Conservation (phyloP, 2,329 filamentous ascomycete genomes). For the Sarocladium brachiariae region DNA sequence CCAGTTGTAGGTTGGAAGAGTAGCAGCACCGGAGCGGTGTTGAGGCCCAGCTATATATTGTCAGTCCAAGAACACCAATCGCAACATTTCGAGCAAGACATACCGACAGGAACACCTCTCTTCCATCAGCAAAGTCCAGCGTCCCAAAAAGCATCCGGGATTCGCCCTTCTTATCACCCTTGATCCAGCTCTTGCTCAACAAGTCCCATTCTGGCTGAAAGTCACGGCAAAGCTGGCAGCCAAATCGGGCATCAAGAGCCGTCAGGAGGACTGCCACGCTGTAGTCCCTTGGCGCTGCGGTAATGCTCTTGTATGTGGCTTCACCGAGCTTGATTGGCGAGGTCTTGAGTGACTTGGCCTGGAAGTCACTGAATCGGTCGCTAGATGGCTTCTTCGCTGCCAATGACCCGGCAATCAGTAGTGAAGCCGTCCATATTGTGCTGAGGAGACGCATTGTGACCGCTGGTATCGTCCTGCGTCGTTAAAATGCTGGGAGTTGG, state of each 20-base stretch:
- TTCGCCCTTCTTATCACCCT: constrained; percentile 69
- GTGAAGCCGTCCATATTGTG: constrained; percentile 54
- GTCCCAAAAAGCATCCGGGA: constrained; percentile 73
- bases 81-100: constrained; percentile 16
- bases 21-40: constrained; percentile 87
- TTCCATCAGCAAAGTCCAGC: constrained; percentile 82
- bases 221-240: constrained; percentile 78
- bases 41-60: constrained; percentile 66
- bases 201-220: constrained; percentile 95
- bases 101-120: constrained; percentile 81
- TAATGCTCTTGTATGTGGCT: constrained; percentile 66
- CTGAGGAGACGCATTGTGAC: constrained; percentile 62
- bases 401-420: constrained; percentile 53
- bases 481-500: constrained; percentile 10
- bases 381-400: constrained; percentile 56
- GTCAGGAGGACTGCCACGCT: constrained; percentile 77
- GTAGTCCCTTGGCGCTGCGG: constrained; percentile 74
- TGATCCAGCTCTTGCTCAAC: constrained; percentile 77
- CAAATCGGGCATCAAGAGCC: constrained; percentile 74
- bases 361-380: constrained; percentile 66
- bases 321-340: constrained; percentile 74
- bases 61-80: background rate
- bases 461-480: constrained; percentile 8
- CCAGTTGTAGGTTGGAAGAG: constrained; percentile 82
- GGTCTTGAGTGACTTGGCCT: constrained; percentile 57